These are phyloP conservation scores for Citrus australasica DNA, from an alignment of 345 rosid genomes.

Conservation along the genomic window DNA sequence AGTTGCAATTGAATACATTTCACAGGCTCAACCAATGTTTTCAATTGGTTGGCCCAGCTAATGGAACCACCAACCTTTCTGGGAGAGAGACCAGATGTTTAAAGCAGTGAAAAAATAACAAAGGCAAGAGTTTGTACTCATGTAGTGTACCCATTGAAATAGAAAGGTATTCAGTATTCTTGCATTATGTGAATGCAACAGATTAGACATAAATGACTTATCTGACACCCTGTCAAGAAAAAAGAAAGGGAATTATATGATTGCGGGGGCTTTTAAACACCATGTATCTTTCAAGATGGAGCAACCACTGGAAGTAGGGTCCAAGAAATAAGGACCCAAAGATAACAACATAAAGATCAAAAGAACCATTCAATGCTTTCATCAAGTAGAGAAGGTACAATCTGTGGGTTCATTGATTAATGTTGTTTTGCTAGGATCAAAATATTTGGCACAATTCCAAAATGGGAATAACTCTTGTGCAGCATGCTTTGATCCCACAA, in stretches of 20 bases:
- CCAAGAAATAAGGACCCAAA: neutral
- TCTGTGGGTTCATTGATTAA: neutral
- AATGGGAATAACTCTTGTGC: neutral
- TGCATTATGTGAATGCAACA: neutral
- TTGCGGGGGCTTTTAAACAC: neutral
- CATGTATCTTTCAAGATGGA: neutral
- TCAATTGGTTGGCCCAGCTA: neutral
- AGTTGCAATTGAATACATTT: neutral
- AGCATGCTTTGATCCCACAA: neutral
- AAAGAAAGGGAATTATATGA: neutral
- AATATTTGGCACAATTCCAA: neutral
- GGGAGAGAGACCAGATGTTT: neutral
- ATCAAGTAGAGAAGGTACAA: neutral
- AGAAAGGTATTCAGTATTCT: neutral
- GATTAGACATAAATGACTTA: neutral
- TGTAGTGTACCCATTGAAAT: neutral
- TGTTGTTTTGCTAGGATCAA: neutral
- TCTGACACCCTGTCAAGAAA: conserved; percentile 5
- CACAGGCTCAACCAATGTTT: neutral
- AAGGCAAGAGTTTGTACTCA: neutral
- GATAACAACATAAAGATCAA: neutral
- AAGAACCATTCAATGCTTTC: neutral
- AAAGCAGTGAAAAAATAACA: neutral
- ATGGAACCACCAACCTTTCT: neutral
- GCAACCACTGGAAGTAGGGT: neutral